A percentile compares a stretch with the other conserved stretches of the same genome.
Evolutionary conservation across 495 filamentous ascomycete genomes (phyloP).

Genomic region (Geoglossum glabrum): DNA sequence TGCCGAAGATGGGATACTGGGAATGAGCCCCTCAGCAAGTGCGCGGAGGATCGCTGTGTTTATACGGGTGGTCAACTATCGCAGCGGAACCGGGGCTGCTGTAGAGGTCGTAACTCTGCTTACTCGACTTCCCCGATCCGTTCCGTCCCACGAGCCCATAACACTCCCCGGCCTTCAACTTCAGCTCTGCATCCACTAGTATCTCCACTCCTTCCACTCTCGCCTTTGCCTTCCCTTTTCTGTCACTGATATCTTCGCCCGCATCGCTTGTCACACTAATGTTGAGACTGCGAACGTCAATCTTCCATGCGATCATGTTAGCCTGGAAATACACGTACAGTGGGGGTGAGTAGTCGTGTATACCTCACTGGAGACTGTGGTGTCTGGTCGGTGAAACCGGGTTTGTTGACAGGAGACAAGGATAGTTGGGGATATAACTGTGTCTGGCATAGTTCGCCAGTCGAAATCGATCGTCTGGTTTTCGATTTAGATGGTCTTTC

Average conservation of each 20-base stretch:
- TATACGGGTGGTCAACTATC: not conserved
- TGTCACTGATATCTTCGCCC: constrained; percentile 10
- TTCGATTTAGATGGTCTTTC: too few relatives aligned
- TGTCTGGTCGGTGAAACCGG: constrained; percentile 30
- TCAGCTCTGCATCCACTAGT: constrained; percentile 42
- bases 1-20: constrained; percentile 31
- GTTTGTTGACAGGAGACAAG: constrained; percentile 35
- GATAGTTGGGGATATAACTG: constrained; percentile 20
- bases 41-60: constrained; percentile 43
- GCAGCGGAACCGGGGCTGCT: too few relatives aligned
- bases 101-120: constrained; percentile 8
- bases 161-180: constrained; percentile 44
- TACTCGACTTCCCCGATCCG: constrained; percentile 65
- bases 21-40: constrained; percentile 58
- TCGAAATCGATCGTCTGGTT: too few relatives aligned
- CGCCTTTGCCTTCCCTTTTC: constrained; percentile 20
- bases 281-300: constrained; percentile 45
- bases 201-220: constrained; percentile 41
- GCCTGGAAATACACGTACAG: not conserved
- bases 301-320: constrained; percentile 18
- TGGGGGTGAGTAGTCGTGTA: not conserved
- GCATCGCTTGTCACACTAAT: constrained; percentile 29
- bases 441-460: too few relatives aligned
- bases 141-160: constrained; percentile 64
- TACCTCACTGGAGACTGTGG: constrained; percentile 32